Percentiles rank a stretch among this genome's conserved stretches.
These are phyloP conservation scores for Jackrogersella minutella DNA, from an alignment of 495 filamentous ascomycete genomes.

Conservation along the genomic window DNA sequence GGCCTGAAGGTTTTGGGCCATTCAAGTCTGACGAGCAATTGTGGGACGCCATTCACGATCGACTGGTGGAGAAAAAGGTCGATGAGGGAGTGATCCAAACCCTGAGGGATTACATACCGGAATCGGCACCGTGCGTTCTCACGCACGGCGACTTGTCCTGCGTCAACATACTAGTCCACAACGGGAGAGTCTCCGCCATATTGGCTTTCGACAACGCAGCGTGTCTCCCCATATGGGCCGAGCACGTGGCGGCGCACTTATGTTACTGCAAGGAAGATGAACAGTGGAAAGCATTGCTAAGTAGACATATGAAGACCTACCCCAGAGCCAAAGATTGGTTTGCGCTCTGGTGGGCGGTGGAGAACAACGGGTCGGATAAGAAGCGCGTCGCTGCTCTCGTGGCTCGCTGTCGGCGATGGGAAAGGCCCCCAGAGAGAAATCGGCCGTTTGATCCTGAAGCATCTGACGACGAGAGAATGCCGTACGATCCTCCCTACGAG, in stretches of 20 bases:
- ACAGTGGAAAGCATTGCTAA: constrained; percentile 42
- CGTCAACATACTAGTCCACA: constrained; percentile 28
- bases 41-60: constrained; percentile 25
- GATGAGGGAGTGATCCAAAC: constrained; percentile 16
- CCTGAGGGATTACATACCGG: constrained; percentile 35
- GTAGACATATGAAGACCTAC: constrained; percentile 27
- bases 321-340: constrained; percentile 39
- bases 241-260: constrained; percentile 38
- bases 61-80: constrained; percentile 12
- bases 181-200: constrained; percentile 30
- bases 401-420: constrained; percentile 27
- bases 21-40: constrained; percentile 32
- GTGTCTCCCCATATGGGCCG: constrained; percentile 40
- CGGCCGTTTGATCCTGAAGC: constrained; percentile 2
- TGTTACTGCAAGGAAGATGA: constrained; percentile 40
- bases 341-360: constrained; percentile 36
- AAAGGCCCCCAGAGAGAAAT: constrained; percentile 19
- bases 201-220: constrained; percentile 39
- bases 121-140: constrained; percentile 36
- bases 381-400: constrained; percentile 18
- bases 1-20: constrained; percentile 26
- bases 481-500: background rate
- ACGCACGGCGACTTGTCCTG: constrained; percentile 42
- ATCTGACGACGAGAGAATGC: background rate
- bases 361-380: background rate